Conservation (phyloP, 148 eudicot genomes). For the Persicaria tinctoria region DNA sequence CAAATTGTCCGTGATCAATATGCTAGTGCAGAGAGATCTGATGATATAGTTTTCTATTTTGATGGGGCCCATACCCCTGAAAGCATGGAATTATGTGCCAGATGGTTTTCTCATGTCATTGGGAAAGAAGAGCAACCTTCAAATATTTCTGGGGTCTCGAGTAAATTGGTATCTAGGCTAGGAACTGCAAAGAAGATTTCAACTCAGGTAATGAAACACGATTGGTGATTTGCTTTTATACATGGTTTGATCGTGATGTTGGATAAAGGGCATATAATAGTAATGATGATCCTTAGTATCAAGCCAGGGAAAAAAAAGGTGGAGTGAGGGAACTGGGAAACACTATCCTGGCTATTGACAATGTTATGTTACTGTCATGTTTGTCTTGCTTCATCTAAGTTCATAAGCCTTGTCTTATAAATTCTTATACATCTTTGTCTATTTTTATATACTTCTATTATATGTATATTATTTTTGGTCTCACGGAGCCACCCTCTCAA, state of each 20-base stretch:
- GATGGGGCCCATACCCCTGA: slow-evolving; percentile 99
- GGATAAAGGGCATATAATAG: neutral
- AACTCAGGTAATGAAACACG: slow-evolving; percentile 45
- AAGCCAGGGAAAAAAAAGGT: neutral
- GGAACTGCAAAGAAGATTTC: slow-evolving; percentile 34
- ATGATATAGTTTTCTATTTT: slow-evolving; percentile 73
- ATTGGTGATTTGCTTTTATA: neutral
- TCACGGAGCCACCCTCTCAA: too few relatives aligned
- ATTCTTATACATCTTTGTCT: too few relatives aligned
- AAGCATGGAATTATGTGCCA: slow-evolving; percentile 98
- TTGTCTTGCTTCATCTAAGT: too few relatives aligned
- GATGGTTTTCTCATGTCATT: slow-evolving; percentile 70
- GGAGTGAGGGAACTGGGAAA: too few relatives aligned
- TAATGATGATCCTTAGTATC: neutral
- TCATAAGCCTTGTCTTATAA: too few relatives aligned
- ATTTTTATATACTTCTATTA: too few relatives aligned
- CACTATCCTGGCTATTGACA: too few relatives aligned
- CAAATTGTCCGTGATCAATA: slow-evolving; percentile 69
- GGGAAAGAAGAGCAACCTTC: slow-evolving; percentile 33
- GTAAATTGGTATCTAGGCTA: slow-evolving; percentile 25
- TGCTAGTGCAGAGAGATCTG: slow-evolving; percentile 44
- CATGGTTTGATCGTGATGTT: neutral
- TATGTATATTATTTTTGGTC: too few relatives aligned
- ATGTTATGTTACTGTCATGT: too few relatives aligned
- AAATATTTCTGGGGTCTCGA: slow-evolving; percentile 22